A percentile compares a stretch with the other conserved stretches of the same genome.
Conservation (phyloP, 2,329 filamentous ascomycete genomes). For the Cladorrhinum sp. region DNA sequence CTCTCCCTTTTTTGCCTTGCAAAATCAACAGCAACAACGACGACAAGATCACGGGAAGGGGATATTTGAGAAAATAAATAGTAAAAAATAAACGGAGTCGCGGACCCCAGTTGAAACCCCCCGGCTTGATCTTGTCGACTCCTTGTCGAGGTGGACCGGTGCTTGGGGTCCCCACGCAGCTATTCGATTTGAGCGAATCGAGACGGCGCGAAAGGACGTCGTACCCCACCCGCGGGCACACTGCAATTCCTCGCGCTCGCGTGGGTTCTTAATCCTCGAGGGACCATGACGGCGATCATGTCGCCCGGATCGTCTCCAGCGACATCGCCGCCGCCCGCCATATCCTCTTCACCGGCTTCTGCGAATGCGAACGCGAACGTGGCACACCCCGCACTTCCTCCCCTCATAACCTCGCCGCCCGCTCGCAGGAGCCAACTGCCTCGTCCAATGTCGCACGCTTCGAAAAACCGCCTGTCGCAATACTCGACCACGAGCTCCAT, state of each 20-base stretch:
- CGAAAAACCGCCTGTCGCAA: conserved; percentile 78
- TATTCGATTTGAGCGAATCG: conserved; percentile 6
- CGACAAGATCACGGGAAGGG: background rate
- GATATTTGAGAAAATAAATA: background rate
- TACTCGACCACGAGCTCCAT: conserved; percentile 69
- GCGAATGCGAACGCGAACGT: conserved; percentile 51
- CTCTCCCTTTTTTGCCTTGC: background rate
- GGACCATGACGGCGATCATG: conserved; percentile 53
- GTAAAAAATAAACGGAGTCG: conserved; percentile 3
- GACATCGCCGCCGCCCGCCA: conserved; percentile 52
- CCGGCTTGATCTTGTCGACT: conserved; percentile 2
- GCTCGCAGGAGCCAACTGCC: conserved; percentile 59
- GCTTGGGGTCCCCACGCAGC: conserved; percentile 18
- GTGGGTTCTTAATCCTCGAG: conserved; percentile 30
- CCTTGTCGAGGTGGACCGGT: conserved; percentile 10
- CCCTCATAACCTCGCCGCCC: conserved; percentile 56
- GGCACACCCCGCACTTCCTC: conserved; percentile 54
- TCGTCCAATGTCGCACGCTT: conserved; percentile 71
- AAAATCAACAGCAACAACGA: background rate
- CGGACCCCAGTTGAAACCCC: conserved; percentile 12
- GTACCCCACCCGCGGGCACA: conserved; percentile 13
- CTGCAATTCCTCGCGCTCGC: conserved; percentile 24
- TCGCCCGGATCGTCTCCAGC: conserved; percentile 55
- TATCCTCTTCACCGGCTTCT: conserved; percentile 37
- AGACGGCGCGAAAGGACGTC: conserved; percentile 17